Conservation (phyloP, 345 rosid species). For the Eucalyptus polybractea region DNA sequence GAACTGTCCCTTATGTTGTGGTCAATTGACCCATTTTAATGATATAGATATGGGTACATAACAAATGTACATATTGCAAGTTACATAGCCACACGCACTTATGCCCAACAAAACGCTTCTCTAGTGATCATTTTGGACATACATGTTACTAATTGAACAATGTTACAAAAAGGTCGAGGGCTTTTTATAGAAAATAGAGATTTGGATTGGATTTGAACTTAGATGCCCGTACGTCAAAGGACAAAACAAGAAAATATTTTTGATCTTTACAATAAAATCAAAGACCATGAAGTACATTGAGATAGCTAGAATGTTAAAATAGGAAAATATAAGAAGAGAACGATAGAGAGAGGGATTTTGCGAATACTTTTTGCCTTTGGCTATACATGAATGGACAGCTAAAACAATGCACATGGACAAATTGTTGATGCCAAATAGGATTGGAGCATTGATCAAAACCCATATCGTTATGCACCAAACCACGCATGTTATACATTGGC, state of each 20-base stretch:
- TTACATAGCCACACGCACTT: neutral
- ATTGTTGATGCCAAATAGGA: neutral
- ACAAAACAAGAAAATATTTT: neutral
- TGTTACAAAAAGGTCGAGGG: neutral
- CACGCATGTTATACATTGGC: neutral
- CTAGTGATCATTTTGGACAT: neutral
- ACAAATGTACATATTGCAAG: neutral
- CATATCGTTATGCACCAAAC: neutral
- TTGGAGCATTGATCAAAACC: neutral
- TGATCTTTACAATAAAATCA: neutral
- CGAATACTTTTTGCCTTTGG: neutral
- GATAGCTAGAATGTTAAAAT: neutral
- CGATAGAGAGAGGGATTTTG: neutral
- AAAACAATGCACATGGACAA: neutral
- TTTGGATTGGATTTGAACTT: neutral
- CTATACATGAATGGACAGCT: neutral
- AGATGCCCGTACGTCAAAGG: rapidly evolving
- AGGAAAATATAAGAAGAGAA: neutral
- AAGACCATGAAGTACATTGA: neutral
- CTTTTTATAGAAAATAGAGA: too few species aligned
- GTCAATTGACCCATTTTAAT: neutral
- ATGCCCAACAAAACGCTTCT: neutral
- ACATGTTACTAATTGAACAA: neutral
- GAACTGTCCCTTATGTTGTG: neutral
- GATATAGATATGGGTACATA: neutral